A percentile compares a stretch with the other conserved stretches of the same genome.
These are phyloP conservation scores for Styphnolobium japonicum DNA, from an alignment of 306 rosid species.

Conservation along the genomic window DNA sequence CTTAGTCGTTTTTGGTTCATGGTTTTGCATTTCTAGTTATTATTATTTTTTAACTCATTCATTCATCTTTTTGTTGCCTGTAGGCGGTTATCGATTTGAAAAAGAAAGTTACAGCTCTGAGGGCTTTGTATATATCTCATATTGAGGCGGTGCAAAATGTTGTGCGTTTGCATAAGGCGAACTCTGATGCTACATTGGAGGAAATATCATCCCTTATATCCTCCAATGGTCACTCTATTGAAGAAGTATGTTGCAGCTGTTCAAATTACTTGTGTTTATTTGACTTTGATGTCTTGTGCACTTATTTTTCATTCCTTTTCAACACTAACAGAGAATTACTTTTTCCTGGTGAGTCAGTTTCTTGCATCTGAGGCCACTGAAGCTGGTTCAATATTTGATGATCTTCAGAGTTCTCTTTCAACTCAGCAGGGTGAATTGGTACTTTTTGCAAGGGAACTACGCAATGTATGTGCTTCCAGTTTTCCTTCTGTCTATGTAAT, in stretches of 20 bases:
- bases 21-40: background rate
- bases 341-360: constrained; percentile 51
- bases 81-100: constrained; percentile 68
- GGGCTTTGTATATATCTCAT: constrained; percentile 63
- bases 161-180: constrained; percentile 82
- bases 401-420: constrained; percentile 66
- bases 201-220: constrained; percentile 67
- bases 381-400: constrained; percentile 62
- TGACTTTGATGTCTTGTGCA: background rate
- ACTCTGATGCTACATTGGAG: constrained; percentile 70
- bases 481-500: background rate
- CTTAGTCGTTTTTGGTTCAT: background rate
- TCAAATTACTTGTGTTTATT: background rate
- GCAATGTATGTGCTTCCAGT: constrained; percentile 48
- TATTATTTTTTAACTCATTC: background rate
- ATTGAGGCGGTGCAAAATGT: constrained; percentile 85
- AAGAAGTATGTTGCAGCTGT: constrained; percentile 56
- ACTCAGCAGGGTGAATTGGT: constrained; percentile 69
- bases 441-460: constrained; percentile 65
- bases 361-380: constrained; percentile 56
- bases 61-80: background rate
- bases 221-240: constrained; percentile 58
- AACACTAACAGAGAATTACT: background rate
- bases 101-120: constrained; percentile 58
- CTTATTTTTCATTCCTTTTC: background rate